phyloP scores from a whole-genome alignment of 2,329 filamentous ascomycete species.

The Colletotrichum sp. region DNA sequence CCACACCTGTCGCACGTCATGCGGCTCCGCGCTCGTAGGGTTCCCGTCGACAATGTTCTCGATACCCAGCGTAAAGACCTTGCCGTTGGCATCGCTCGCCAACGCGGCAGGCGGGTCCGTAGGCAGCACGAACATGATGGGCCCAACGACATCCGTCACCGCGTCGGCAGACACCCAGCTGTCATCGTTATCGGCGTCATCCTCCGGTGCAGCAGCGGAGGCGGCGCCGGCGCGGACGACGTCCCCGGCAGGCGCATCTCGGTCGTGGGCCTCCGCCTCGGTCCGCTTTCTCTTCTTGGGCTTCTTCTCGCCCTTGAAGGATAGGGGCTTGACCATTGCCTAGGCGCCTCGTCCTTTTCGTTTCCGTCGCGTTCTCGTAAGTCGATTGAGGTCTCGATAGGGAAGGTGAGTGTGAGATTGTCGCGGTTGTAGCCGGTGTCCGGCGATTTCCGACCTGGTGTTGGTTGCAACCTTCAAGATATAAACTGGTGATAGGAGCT shows the following conservation, averaged over 20 bases:
- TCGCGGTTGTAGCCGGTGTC: neutral
- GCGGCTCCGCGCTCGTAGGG: constrained; percentile 85
- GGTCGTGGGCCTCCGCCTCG: constrained; percentile 46
- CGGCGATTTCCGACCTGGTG: neutral
- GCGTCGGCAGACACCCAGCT: constrained; percentile 89
- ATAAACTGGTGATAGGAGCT: constrained; percentile 2
- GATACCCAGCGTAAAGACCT: constrained; percentile 80
- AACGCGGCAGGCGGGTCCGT: constrained; percentile 76
- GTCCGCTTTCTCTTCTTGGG: constrained; percentile 87
- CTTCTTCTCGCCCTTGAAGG: constrained; percentile 98
- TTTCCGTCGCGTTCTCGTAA: neutral
- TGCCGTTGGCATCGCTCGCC: constrained; percentile 85
- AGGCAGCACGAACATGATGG: constrained; percentile 82
- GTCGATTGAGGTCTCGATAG: neutral
- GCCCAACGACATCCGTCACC: constrained; percentile 77
- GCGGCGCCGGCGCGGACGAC: constrained; percentile 28
- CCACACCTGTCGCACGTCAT: constrained; percentile 96
- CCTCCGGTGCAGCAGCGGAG: constrained; percentile 24
- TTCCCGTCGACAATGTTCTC: constrained; percentile 90
- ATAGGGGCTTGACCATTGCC: constrained; percentile 85
- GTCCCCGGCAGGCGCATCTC: constrained; percentile 26
- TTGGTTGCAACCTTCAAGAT: neutral
- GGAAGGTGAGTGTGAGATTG: neutral
- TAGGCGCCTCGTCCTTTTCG: neutral
- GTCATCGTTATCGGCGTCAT: constrained; percentile 68